phyloP scores from a whole-genome alignment of 768 basidiomycete genomes.

The Mycena venus region DNA sequence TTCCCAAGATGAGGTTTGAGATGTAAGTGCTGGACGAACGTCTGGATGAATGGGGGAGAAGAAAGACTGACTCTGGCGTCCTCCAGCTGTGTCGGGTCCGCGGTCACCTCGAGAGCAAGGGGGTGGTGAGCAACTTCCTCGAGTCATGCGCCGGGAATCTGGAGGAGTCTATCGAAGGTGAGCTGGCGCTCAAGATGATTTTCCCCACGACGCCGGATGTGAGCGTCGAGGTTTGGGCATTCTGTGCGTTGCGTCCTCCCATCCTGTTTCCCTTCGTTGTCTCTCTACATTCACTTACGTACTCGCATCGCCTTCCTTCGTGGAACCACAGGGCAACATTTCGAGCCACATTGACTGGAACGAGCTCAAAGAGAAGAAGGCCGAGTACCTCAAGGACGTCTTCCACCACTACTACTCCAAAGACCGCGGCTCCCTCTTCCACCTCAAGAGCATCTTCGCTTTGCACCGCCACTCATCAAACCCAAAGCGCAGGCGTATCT shows the following conservation, averaged over 20 bases:
- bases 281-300: too few species aligned
- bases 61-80: background rate
- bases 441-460: constrained; percentile 9
- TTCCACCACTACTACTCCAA: constrained; percentile 13
- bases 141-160: constrained; percentile 12
- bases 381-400: background rate
- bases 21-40: background rate
- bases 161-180: background rate
- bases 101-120: background rate
- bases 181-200: background rate
- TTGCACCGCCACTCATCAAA: background rate
- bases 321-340: background rate
- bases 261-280: background rate
- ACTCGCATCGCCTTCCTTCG: background rate
- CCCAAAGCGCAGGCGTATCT: background rate
- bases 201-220: constrained; percentile 5
- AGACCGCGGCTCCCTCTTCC: background rate
- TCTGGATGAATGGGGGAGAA: background rate
- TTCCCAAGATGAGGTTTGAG: background rate
- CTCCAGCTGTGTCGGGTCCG: constrained; percentile 4
- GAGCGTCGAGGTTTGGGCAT: too few species aligned
- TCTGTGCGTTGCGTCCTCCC: background rate
- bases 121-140: constrained; percentile 5
- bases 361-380: background rate
- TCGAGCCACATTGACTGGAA: constrained; percentile 4